These are phyloP conservation scores for Oidium heveae DNA, from an alignment of 2,329 filamentous ascomycete genomes.

Conservation along the genomic window DNA sequence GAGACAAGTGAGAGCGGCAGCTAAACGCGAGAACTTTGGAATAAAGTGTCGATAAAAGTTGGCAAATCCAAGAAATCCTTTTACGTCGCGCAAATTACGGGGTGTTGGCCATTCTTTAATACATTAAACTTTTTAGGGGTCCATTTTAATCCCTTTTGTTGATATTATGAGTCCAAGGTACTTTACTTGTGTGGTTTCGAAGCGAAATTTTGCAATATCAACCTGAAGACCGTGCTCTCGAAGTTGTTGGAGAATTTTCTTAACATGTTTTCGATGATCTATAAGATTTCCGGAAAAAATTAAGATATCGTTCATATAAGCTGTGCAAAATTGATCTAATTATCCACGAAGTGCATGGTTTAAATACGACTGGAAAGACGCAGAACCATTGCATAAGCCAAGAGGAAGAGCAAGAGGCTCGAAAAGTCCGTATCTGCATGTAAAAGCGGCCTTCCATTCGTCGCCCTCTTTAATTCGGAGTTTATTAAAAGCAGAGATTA, in stretches of 20 bases:
- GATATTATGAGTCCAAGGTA: too few species aligned
- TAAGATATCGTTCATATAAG: too few species aligned
- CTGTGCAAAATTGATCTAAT: too few species aligned
- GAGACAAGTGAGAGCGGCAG: neutral
- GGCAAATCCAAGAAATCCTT: too few species aligned
- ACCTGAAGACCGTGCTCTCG: neutral
- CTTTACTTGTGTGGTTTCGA: neutral
- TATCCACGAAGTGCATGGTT: neutral
- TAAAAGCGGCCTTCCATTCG: conserved; percentile 1
- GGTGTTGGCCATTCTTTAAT: too few species aligned
- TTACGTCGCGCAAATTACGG: too few species aligned
- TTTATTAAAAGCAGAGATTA: neutral
- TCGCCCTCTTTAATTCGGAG: too few species aligned
- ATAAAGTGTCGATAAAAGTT: neutral
- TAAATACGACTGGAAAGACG: conserved; percentile 1
- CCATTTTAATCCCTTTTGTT: too few species aligned
- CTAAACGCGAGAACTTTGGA: neutral
- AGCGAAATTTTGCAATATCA: neutral
- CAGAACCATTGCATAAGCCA: neutral
- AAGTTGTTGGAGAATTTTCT: neutral
- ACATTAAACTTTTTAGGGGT: too few species aligned
- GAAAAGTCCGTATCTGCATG: neutral
- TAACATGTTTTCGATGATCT: neutral
- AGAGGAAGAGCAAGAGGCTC: neutral
- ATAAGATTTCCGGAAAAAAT: too few species aligned